Evolutionary conservation across 768 basidiomycete species (phyloP).

Genomic region (Nidularia pulvinata): DNA sequence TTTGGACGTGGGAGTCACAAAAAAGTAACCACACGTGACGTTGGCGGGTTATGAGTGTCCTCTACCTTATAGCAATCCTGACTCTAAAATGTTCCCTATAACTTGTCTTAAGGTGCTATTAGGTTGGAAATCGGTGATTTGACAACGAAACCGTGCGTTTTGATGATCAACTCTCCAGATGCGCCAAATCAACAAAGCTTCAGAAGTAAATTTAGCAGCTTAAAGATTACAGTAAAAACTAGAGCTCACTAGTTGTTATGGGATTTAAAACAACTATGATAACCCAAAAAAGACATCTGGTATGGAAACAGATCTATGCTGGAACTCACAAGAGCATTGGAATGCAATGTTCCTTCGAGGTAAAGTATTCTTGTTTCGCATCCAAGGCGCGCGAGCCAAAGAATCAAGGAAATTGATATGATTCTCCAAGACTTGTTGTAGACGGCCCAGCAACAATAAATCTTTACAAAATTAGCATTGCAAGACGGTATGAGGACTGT

Average conservation of each 20-base stretch:
- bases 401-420: constrained; percentile 8
- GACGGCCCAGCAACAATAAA: constrained; percentile 19
- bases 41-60: no score
- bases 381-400: constrained; percentile 13
- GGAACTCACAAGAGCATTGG: constrained; percentile 2
- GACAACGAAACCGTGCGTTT: not conserved
- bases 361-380: constrained; percentile 4
- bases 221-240: not conserved
- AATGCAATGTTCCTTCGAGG: constrained; percentile 4
- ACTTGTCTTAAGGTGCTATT: constrained; percentile 5
- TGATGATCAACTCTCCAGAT: constrained; percentile 6
- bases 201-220: not conserved
- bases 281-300: constrained; percentile 8
- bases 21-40: no score
- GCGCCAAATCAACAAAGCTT: constrained; percentile 7
- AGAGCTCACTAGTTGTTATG: constrained; percentile 9
- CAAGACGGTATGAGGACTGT: not conserved
- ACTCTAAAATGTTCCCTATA: constrained; percentile 25
- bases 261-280: constrained; percentile 8
- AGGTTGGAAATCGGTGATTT: not conserved
- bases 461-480: constrained; percentile 1
- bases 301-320: constrained; percentile 4
- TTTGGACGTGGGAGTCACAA: no score
- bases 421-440: constrained; percentile 12
- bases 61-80: constrained; percentile 11